phyloP scores from a whole-genome alignment of 306 rosid species.

The Cajanus cajan region DNA sequence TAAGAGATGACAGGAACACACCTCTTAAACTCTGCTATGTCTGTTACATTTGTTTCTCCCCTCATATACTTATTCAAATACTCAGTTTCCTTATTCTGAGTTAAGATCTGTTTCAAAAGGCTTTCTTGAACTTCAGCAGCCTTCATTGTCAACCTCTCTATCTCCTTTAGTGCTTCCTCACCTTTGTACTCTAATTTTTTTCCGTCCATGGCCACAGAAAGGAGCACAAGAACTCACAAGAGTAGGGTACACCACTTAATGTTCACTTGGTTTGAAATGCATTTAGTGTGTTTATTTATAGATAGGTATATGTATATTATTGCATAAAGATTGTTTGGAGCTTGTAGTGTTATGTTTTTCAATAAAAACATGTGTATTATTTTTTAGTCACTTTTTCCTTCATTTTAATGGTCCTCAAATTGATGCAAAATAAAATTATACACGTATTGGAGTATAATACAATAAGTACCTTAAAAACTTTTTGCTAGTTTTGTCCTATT shows the following conservation, averaged over 20 bases:
- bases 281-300: conserved; percentile 37
- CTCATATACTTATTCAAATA: conserved; percentile 62
- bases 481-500: conserved; percentile 1
- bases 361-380: background rate
- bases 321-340: background rate
- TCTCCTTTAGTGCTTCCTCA: conserved; percentile 75
- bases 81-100: conserved; percentile 61
- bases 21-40: conserved; percentile 48
- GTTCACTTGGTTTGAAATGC: conserved; percentile 38
- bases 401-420: background rate
- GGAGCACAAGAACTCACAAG: conserved; percentile 27
- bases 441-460: background rate
- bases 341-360: background rate
- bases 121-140: conserved; percentile 67
- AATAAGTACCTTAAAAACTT: background rate
- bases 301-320: conserved; percentile 26
- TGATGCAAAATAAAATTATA: background rate
- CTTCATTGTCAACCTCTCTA: conserved; percentile 70
- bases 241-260: conserved; percentile 15
- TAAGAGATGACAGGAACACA: conserved; percentile 67
- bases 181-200: conserved; percentile 90
- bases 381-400: background rate
- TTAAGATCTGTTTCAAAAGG: conserved; percentile 65
- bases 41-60: conserved; percentile 29
- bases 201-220: conserved; percentile 56